A percentile compares a stretch with the other conserved stretches of the same genome.
These are phyloP conservation scores for Monosporascus sp. DNA, from an alignment of 2,329 filamentous ascomycete genomes.

Conservation along the genomic window DNA sequence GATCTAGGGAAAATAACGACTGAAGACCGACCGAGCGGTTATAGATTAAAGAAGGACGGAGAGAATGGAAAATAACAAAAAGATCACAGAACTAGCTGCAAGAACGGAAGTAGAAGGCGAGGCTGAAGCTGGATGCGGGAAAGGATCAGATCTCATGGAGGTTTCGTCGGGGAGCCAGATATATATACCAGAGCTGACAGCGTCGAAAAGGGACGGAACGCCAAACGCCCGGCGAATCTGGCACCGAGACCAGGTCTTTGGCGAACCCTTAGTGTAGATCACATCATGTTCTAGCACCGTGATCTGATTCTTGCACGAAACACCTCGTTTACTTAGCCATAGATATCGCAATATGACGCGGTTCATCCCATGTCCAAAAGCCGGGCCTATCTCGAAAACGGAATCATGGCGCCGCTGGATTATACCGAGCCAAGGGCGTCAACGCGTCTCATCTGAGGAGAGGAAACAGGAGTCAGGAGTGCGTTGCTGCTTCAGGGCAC, in stretches of 20 bases:
- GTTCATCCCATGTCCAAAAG: background rate
- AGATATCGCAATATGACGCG: background rate
- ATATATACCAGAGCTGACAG: conserved; percentile 6
- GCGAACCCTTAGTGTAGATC: background rate
- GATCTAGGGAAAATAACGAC: conserved; percentile 7
- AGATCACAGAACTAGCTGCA: conserved; percentile 34
- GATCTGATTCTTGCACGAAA: background rate
- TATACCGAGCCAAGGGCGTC: background rate
- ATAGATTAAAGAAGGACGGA: conserved; percentile 20
- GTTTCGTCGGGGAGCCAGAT: conserved; percentile 13
- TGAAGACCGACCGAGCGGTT: conserved; percentile 25
- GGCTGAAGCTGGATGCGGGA: conserved; percentile 16
- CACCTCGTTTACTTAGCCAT: background rate
- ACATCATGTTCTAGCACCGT: background rate
- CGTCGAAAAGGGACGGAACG: conserved; percentile 8
- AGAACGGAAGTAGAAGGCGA: conserved; percentile 15
- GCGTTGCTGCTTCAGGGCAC: background rate
- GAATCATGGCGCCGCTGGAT: background rate
- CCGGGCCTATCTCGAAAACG: background rate
- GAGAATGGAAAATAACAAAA: conserved; percentile 28
- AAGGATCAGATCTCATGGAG: conserved; percentile 22
- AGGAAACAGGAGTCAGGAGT: background rate
- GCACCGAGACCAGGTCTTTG: no score
- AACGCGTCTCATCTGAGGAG: background rate
- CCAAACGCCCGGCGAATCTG: background rate